Evolutionary conservation across 371 early-diverging fungal genomes (phyloP).

Genomic region (Mucor indicus): DNA sequence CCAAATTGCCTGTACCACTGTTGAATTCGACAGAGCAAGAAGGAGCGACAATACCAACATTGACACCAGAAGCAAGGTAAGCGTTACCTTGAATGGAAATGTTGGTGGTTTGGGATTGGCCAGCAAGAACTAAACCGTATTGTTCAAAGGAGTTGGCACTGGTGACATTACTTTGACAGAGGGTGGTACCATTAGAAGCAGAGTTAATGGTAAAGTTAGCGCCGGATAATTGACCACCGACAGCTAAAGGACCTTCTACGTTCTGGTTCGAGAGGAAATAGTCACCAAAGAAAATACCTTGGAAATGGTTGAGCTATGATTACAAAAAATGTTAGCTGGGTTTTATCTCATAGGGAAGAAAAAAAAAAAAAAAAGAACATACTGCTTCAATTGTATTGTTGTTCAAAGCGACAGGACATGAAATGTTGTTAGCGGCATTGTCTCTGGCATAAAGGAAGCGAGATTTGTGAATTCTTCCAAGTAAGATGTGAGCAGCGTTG

Average conservation of each 20-base stretch:
- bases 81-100: background rate
- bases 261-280: background rate
- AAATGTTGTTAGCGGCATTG: background rate
- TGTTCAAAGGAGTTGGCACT: background rate
- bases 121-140: constrained; percentile 1
- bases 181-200: background rate
- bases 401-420: background rate
- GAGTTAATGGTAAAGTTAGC: background rate
- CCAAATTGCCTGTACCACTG: background rate
- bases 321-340: background rate
- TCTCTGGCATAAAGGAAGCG: background rate
- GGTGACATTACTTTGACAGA: background rate
- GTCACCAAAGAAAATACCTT: constrained; percentile 6
- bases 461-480: constrained; percentile 1
- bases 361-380: background rate
- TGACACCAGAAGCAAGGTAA: background rate
- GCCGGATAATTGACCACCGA: constrained; percentile 1
- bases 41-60: background rate
- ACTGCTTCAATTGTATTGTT: background rate
- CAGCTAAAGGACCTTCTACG: constrained; percentile 1
- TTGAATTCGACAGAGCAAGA: background rate
- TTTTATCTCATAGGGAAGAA: background rate
- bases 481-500: constrained; percentile 49
- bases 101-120: background rate
- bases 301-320: constrained; percentile 1